phyloP scores from a whole-genome alignment of 306 rosid genomes.

The Fagus sylvatica region DNA sequence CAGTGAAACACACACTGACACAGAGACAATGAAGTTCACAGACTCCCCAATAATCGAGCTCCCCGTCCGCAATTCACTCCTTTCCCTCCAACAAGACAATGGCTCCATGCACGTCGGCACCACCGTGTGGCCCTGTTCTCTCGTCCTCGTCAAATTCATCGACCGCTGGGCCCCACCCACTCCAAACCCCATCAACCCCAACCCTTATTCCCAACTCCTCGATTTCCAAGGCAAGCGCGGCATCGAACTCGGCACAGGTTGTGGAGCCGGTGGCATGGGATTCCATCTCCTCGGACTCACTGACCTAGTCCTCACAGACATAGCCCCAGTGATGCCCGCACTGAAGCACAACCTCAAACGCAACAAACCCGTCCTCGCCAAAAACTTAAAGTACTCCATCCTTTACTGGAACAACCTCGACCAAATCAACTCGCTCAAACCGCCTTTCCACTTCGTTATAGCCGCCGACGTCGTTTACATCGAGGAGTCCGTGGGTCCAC shows the following conservation, averaged over 20 bases:
- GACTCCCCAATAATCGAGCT: constrained; percentile 84
- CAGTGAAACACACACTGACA: background rate
- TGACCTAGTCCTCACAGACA: constrained; percentile 76
- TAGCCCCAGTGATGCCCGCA: constrained; percentile 87
- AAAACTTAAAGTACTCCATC: constrained; percentile 63
- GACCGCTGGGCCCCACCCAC: constrained; percentile 69
- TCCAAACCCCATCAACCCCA: background rate
- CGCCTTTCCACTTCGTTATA: constrained; percentile 60
- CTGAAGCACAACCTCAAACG: constrained; percentile 75
- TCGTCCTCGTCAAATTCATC: constrained; percentile 82
- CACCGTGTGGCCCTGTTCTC: constrained; percentile 95
- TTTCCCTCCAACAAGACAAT: constrained; percentile 85
- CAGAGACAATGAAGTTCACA: constrained; percentile 68
- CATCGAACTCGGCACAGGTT: constrained; percentile 82
- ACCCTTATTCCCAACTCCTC: constrained; percentile 68
- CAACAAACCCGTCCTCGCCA: constrained; percentile 63
- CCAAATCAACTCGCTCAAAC: constrained; percentile 59
- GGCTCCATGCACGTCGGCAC: constrained; percentile 89
- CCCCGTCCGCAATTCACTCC: constrained; percentile 51
- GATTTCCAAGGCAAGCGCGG: constrained; percentile 73
- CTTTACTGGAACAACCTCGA: constrained; percentile 74
- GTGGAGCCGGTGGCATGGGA: constrained; percentile 92
- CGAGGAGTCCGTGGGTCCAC: constrained; percentile 59
- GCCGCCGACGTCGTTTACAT: constrained; percentile 89
- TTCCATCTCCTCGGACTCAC: constrained; percentile 74